Evolutionary conservation across 108 stramenopile genomes (phyloP).

Genomic region (Epithemia pelagica): DNA sequence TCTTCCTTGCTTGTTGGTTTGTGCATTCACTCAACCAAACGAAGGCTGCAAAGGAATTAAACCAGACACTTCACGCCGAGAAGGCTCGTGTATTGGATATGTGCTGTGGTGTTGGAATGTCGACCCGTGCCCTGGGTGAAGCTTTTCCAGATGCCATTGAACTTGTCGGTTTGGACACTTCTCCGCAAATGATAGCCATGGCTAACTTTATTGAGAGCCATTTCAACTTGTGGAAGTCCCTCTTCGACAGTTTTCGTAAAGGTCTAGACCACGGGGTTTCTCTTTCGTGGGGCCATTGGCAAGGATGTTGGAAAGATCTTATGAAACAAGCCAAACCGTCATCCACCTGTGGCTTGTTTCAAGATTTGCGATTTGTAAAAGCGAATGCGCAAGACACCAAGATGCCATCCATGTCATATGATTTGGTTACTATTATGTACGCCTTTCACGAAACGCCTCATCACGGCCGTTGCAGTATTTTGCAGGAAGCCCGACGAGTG

Average conservation of each 20-base stretch:
- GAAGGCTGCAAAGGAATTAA: conserved; percentile 36
- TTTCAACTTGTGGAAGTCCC: conserved; percentile 9
- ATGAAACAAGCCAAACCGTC: background rate
- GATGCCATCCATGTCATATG: conserved; percentile 40
- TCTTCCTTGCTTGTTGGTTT: no score
- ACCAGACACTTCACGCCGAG: conserved; percentile 11
- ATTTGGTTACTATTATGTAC: conserved; percentile 60
- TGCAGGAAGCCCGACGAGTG: conserved; percentile 59
- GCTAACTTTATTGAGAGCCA: conserved; percentile 38
- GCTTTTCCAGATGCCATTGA: conserved; percentile 62
- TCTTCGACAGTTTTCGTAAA: background rate
- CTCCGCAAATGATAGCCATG: conserved; percentile 76
- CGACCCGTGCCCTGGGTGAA: conserved; percentile 57
- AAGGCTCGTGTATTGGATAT: conserved; percentile 54
- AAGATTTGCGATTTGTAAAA: conserved; percentile 9
- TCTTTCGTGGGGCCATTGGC: background rate
- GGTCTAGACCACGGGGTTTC: background rate
- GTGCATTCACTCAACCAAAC: no score
- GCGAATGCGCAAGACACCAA: conserved; percentile 60
- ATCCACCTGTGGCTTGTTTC: background rate
- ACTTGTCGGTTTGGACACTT: conserved; percentile 65
- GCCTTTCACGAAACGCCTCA: conserved; percentile 73
- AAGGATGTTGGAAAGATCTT: conserved; percentile 1
- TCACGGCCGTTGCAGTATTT: conserved; percentile 42
- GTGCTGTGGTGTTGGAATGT: conserved; percentile 78